Base-by-base conservation (phyloP, 441 rosid genomes). In the Mallotus japonicus region DNA sequence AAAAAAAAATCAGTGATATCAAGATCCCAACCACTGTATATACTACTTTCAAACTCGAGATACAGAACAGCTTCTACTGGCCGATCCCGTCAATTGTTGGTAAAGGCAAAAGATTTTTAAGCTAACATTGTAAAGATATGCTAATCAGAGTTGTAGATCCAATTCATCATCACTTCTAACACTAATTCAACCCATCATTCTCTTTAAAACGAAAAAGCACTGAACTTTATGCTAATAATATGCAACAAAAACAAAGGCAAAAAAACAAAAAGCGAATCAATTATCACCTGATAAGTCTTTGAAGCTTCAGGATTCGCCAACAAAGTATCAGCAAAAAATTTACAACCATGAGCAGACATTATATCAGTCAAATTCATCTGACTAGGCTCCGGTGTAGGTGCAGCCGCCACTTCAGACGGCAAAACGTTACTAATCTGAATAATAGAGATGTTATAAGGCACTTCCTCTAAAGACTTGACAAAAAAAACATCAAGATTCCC, bases 281-380 rank as follows among this genome's bases (percentile, higher is more conserved):
- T 24, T 24, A 24, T 24, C 28, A 91, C 99, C 92, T 89, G 86
- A 62, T 84, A 93, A 7, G 92, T 87, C 67, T 84, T 81, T 16
- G 87, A 73, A 66, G 98, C 92, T 53, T 84, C 95, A 9, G 80
- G 81, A 75, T 88, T 88, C 13, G 89, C 79, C 67, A 86, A 57
- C 57, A 95, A 80, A 59, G 95, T 83, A 70, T 89, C 94, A n/a
- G 98, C 98, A 65, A 95, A 95, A 37, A 84, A 88, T 82, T 88
- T 89, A 69, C 99, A 95, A 8, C 98, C 98, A 73, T 95, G 98
- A 66, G 87, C 90, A 54, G 96, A 86, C 98, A 95, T 95, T 65
- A 89, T 78, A 15, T 73, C 80, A 47, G 97, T 93, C 67, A 95
- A 34, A 65, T 90, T 95, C 82, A 89, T 72, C 82, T 79, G 78